phyloP scores from a whole-genome alignment of 305 asterid species.

The Plantago lanceolata region DNA sequence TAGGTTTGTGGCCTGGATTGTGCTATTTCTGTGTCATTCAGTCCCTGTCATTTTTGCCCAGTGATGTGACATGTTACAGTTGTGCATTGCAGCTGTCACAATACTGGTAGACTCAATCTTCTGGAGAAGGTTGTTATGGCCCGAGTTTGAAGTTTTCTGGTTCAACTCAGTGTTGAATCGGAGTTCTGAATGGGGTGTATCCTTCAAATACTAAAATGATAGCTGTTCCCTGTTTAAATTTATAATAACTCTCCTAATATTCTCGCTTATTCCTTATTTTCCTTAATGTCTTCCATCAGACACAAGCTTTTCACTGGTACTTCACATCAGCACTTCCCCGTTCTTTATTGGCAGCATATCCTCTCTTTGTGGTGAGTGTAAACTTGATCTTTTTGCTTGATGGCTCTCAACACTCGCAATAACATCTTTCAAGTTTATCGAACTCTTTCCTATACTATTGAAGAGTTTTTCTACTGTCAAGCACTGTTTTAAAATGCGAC shows the following conservation, averaged over 20 bases:
- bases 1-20: conserved; percentile 55
- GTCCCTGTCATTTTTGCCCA: conserved; percentile 8
- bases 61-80: conserved; percentile 20
- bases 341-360: conserved; percentile 82
- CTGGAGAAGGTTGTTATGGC: conserved; percentile 87
- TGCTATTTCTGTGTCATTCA: conserved; percentile 16
- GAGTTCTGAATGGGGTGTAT: conserved; percentile 99
- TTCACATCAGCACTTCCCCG: conserved; percentile 99
- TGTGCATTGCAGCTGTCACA: conserved; percentile 64
- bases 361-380: conserved; percentile 78
- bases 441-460: not conserved
- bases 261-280: conserved; percentile 21
- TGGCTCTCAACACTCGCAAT: too few species aligned
- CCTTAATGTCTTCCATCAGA: conserved; percentile 48
- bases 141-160: conserved; percentile 95
- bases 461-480: not conserved
- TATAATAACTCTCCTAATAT: not conserved
- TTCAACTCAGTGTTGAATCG: conserved; percentile 92
- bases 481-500: too few species aligned
- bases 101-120: conserved; percentile 65
- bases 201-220: conserved; percentile 37
- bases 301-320: conserved; percentile 92
- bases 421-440: conserved; percentile 2
- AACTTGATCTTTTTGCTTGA: conserved; percentile 10
- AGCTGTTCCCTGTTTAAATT: too few species aligned